These are phyloP conservation scores for Lecanicillium sp. DNA, from an alignment of 2,329 filamentous ascomycete genomes.

Conservation along the genomic window DNA sequence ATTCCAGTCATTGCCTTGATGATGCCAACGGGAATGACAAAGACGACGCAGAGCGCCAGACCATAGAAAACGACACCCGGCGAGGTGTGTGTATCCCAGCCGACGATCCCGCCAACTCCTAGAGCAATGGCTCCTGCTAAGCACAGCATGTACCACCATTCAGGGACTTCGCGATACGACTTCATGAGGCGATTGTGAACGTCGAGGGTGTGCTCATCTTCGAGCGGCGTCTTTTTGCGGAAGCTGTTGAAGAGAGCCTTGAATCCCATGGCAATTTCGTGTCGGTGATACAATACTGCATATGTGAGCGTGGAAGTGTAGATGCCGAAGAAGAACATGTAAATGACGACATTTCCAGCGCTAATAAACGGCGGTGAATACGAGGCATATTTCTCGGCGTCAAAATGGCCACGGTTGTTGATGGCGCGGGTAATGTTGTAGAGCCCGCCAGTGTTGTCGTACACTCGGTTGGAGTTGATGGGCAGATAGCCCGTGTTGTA, in stretches of 20 bases:
- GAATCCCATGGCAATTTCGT: conserved; percentile 41
- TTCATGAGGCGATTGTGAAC: conserved; percentile 42
- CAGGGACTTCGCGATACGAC: conserved; percentile 38
- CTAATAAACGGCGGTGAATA: conserved; percentile 46
- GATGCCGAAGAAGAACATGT: conserved; percentile 47
- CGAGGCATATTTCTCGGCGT: conserved; percentile 33
- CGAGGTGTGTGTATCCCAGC: conserved; percentile 41
- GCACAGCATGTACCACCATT: conserved; percentile 44
- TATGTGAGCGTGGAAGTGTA: conserved; percentile 45
- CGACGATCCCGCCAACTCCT: conserved; percentile 37
- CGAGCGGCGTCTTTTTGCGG: conserved; percentile 27
- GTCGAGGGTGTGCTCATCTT: conserved; percentile 30
- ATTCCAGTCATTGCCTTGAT: conserved; percentile 45
- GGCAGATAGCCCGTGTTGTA: conserved; percentile 49
- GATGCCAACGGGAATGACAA: conserved; percentile 43
- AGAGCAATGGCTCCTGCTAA: conserved; percentile 35
- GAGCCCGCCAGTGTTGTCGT: conserved; percentile 36
- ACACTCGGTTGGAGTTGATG: conserved; percentile 43
- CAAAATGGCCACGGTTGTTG: conserved; percentile 35
- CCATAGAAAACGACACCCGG: conserved; percentile 44
- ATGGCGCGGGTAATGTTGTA: conserved; percentile 38
- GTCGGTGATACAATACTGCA: conserved; percentile 41
- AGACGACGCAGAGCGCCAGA: conserved; percentile 38
- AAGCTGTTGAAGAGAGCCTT: conserved; percentile 37
- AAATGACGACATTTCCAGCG: conserved; percentile 41